Conservation (phyloP, 2,329 filamentous ascomycete species). For the Tolypocladium ophioglossoides region DNA sequence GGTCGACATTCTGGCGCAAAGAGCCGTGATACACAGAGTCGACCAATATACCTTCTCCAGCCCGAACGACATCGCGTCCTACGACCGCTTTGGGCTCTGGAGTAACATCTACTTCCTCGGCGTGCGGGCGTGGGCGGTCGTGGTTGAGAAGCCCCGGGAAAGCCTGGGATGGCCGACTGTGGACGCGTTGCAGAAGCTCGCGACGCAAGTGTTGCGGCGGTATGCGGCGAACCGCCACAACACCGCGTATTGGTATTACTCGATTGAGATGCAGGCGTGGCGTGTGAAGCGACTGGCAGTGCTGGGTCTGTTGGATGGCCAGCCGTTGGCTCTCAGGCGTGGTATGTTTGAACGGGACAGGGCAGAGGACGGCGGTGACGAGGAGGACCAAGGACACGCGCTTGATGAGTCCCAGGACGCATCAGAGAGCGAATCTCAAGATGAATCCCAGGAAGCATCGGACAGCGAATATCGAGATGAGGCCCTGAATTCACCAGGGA, state of each 20-base stretch:
- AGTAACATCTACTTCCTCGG: neutral
- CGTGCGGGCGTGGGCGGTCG: neutral
- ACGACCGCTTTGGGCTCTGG: neutral
- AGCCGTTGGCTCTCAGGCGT: neutral
- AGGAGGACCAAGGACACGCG: neutral
- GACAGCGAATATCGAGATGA: no score
- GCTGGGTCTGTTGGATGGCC: no score
- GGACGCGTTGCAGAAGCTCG: neutral
- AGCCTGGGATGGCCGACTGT: neutral
- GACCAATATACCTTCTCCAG: neutral
- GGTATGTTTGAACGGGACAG: neutral
- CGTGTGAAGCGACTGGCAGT: neutral
- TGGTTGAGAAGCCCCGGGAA: neutral
- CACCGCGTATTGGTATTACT: neutral
- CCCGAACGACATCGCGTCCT: no score
- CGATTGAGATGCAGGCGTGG: neutral
- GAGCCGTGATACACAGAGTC: no score
- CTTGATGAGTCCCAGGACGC: neutral
- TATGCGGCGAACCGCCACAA: neutral
- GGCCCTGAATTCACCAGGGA: no score
- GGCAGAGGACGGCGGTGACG: no score
- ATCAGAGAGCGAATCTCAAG: neutral
- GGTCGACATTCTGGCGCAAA: neutral
- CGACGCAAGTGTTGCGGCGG: neutral
- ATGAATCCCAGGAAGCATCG: neutral